Evolutionary conservation across 1,139 yeast genomes (phyloP).

Genomic region (Pichia sp.): DNA sequence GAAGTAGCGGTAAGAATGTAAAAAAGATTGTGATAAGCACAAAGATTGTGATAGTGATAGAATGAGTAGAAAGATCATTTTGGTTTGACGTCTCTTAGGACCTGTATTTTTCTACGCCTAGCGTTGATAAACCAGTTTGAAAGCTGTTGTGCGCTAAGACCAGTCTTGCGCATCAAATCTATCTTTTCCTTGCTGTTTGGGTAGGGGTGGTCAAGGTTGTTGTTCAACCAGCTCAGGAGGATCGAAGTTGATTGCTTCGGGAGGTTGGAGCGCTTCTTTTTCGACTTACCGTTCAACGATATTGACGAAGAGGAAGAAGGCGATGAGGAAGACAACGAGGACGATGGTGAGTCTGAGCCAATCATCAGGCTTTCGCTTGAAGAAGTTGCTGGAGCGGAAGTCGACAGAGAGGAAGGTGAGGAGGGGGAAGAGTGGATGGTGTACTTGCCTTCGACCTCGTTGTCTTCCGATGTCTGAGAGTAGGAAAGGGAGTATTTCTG

Average conservation of each 20-base stretch:
- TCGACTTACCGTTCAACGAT: conserved; percentile 6
- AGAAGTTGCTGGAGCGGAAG: neutral
- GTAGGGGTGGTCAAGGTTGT: conserved; percentile 86
- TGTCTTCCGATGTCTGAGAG: neutral
- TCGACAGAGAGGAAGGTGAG: conserved; percentile 3
- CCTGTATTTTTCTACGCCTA: conserved; percentile 70
- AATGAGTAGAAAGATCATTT: neutral
- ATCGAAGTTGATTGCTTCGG: conserved; percentile 87
- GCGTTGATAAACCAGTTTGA: conserved; percentile 97
- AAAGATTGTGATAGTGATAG: too few relatives aligned
- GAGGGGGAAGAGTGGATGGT: conserved; percentile 2
- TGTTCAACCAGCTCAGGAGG: conserved; percentile 76
- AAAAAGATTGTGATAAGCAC: neutral
- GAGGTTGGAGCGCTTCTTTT: conserved; percentile 46
- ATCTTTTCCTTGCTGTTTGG: conserved; percentile 88
- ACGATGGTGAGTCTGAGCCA: neutral
- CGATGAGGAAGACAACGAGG: neutral
- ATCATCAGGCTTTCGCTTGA: neutral
- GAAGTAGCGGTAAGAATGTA: neutral
- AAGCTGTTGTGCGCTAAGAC: conserved; percentile 83
- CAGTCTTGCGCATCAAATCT: conserved; percentile 74
- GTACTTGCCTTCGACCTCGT: neutral
- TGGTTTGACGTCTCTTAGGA: conserved; percentile 22
- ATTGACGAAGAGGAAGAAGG: neutral
- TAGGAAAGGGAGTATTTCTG: neutral